These are phyloP conservation scores for Jackrogersella multiformis DNA, from an alignment of 495 filamentous ascomycete species.

Conservation along the genomic window DNA sequence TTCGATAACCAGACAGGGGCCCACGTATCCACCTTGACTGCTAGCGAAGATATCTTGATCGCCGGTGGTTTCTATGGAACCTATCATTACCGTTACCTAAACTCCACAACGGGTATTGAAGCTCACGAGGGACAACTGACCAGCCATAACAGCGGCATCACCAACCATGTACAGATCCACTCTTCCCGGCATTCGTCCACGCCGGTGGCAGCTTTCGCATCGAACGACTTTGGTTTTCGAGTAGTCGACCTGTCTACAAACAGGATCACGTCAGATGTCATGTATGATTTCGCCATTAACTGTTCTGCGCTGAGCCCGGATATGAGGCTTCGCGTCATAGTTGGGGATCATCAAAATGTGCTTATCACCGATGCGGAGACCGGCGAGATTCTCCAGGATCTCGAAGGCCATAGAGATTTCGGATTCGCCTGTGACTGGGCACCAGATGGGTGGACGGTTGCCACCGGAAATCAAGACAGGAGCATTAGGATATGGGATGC, in stretches of 20 bases:
- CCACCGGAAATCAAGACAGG: slow-evolving; percentile 91
- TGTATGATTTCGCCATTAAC: slow-evolving; percentile 77
- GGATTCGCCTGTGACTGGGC: slow-evolving; percentile 94
- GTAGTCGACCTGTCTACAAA: slow-evolving; percentile 77
- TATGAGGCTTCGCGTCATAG: slow-evolving; percentile 79
- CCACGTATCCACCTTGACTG: slow-evolving; percentile 76
- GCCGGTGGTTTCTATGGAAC: slow-evolving; percentile 85
- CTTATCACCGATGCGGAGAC: slow-evolving; percentile 61
- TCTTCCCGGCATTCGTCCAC: slow-evolving; percentile 65
- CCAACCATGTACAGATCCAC: slow-evolving; percentile 84
- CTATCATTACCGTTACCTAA: slow-evolving; percentile 72
- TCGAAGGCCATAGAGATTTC: slow-evolving; percentile 79
- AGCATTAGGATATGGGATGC: slow-evolving; percentile 87
- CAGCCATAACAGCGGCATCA: slow-evolving; percentile 75
- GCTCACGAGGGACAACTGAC: slow-evolving; percentile 73
- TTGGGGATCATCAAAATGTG: slow-evolving; percentile 62
- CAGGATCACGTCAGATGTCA: slow-evolving; percentile 67
- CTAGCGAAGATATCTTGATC: slow-evolving; percentile 72
- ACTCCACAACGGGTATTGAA: slow-evolving; percentile 48
- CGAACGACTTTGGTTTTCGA: slow-evolving; percentile 82
- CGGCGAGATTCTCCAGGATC: slow-evolving; percentile 57
- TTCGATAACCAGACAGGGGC: slow-evolving; percentile 61
- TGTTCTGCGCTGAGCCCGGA: slow-evolving; percentile 85
- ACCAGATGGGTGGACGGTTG: slow-evolving; percentile 85
- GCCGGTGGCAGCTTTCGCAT: slow-evolving; percentile 79